Evolutionary conservation across 495 filamentous ascomycete species (phyloP).

Genomic region (Xylaria cubensis): DNA sequence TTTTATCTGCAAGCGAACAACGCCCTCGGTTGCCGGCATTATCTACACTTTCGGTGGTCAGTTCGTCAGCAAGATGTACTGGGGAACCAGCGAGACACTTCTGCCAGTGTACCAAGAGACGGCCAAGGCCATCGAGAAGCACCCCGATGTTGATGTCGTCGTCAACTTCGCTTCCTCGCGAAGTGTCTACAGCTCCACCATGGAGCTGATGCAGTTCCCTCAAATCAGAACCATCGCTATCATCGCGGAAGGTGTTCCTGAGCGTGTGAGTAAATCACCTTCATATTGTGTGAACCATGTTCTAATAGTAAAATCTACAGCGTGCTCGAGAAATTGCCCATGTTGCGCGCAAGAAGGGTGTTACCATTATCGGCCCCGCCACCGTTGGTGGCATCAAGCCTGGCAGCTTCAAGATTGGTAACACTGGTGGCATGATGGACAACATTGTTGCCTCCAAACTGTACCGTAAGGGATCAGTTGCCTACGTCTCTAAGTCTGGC

Average conservation of each 20-base stretch:
- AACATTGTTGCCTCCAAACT: constrained; percentile 99
- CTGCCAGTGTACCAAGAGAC: constrained; percentile 98
- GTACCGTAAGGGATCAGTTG: constrained; percentile 97
- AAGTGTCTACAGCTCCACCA: constrained; percentile 95
- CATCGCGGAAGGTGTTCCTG: constrained; percentile 98
- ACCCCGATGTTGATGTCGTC: constrained; percentile 94
- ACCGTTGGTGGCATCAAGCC: constrained; percentile 99
- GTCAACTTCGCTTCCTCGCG: constrained; percentile 99
- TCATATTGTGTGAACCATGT: background rate
- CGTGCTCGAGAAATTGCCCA: constrained; percentile 97
- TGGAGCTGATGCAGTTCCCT: constrained; percentile 97
- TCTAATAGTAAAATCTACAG: constrained; percentile 50
- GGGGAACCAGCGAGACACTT: constrained; percentile 98
- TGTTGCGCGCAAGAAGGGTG: constrained; percentile 94
- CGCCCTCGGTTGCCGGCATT: constrained; percentile 96
- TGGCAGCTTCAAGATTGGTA: constrained; percentile 98
- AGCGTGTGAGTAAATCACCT: constrained; percentile 71
- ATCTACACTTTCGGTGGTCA: constrained; percentile 99
- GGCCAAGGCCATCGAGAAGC: constrained; percentile 93
- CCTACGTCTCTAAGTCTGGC: constrained; percentile 99
- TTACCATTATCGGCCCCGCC: constrained; percentile 98
- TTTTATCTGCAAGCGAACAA: constrained; percentile 99
- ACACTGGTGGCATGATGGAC: constrained; percentile 99
- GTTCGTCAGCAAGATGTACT: constrained; percentile 99
- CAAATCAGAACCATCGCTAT: constrained; percentile 98